A percentile compares a stretch with the other conserved stretches of the same genome.
Conservation (phyloP, 163 green algal species). For the Coccomyxa subellipsoidea region DNA sequence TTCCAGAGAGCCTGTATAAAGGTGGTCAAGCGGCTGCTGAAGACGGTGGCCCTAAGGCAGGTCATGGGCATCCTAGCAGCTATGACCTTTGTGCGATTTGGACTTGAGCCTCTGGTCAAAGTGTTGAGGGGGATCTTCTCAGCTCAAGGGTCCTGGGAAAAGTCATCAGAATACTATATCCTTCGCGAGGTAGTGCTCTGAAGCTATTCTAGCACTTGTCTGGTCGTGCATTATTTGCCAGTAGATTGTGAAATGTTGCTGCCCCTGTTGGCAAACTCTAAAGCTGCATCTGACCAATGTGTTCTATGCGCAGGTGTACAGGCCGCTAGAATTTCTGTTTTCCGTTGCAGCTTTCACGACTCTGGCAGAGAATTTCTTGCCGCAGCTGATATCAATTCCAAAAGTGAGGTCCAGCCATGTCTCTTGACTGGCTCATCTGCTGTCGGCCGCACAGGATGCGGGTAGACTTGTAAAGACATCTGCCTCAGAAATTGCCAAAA, state of each 20-base stretch:
- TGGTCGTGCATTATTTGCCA: background rate
- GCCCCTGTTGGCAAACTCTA: background rate
- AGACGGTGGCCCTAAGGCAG: conserved; percentile 63
- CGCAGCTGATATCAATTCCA: conserved; percentile 76
- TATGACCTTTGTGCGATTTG: conserved; percentile 56
- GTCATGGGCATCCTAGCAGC: conserved; percentile 51
- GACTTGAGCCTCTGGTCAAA: conserved; percentile 53
- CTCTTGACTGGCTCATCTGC: no score
- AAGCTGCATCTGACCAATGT: background rate
- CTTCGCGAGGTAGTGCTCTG: conserved; percentile 57
- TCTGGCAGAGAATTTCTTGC: conserved; percentile 82
- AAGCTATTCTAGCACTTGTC: background rate
- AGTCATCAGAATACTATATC: conserved; percentile 70
- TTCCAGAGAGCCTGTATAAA: conserved; percentile 50
- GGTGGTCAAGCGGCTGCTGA: conserved; percentile 50
- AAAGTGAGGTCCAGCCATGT: conserved; percentile 41
- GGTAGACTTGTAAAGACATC: no score
- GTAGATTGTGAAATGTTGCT: no score
- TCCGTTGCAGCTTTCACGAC: conserved; percentile 82
- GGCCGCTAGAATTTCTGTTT: conserved; percentile 85
- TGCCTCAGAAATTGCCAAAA: no score
- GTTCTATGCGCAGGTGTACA: conserved; percentile 66
- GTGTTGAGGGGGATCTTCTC: conserved; percentile 35
- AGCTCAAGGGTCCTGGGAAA: conserved; percentile 46
- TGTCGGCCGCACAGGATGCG: no score